phyloP scores from a whole-genome alignment of 805 yeast genomes.

The Yamadazyma insecticola region DNA sequence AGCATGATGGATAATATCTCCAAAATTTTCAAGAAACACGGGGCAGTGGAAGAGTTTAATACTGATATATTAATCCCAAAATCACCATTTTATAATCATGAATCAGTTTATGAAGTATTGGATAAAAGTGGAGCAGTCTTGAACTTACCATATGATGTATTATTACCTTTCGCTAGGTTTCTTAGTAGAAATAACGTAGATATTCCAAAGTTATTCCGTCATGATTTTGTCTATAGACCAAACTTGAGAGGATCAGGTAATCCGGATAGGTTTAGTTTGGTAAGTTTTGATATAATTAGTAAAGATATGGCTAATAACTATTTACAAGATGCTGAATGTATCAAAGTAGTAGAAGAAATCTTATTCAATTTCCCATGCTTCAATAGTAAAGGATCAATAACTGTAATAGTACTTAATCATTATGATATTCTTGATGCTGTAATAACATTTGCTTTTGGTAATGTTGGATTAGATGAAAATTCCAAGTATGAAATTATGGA shows the following conservation, averaged over 20 bases:
- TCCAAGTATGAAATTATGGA: constrained; percentile 66
- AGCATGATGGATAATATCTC: constrained; percentile 58
- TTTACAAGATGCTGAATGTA: constrained; percentile 81
- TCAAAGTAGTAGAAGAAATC: constrained; percentile 77
- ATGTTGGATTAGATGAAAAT: constrained; percentile 58
- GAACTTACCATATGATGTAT: constrained; percentile 85
- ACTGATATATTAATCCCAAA: constrained; percentile 72
- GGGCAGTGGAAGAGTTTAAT: constrained; percentile 75
- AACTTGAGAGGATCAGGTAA: constrained; percentile 52
- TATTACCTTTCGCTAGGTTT: constrained; percentile 83
- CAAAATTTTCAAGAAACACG: constrained; percentile 71
- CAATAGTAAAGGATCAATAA: constrained; percentile 41
- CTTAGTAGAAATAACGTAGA: constrained; percentile 57
- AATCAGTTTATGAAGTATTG: constrained; percentile 70
- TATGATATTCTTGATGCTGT: constrained; percentile 71
- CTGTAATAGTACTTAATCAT: constrained; percentile 70
- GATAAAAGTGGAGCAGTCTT: constrained; percentile 85
- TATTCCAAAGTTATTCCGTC: constrained; percentile 61
- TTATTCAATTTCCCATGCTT: constrained; percentile 64
- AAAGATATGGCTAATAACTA: constrained; percentile 38
- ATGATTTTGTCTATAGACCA: constrained; percentile 80
- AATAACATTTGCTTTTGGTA: constrained; percentile 64
- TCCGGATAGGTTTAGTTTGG: constrained; percentile 73
- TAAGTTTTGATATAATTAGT: constrained; percentile 79
- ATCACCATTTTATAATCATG: constrained; percentile 60